Evolutionary conservation across 2,329 filamentous ascomycete genomes (phyloP), one percentile per base, ranked within the genome.

Genomic region (Cercospora zeina): DNA sequence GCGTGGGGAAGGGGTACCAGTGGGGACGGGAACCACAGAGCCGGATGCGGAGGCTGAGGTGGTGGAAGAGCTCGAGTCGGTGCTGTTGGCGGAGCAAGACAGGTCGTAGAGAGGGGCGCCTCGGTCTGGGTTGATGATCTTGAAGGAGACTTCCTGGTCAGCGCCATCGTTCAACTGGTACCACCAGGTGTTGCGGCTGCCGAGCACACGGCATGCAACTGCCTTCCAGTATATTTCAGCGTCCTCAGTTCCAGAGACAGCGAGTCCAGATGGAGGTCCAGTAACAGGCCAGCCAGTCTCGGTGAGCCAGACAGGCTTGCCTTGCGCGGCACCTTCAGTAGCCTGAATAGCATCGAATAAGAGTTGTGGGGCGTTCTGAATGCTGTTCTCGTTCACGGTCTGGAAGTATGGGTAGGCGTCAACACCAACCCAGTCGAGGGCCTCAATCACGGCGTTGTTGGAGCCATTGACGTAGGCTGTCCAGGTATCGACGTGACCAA

Each of bases 341-440:
- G 82, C 80, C 47, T 80, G 76, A 39, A 89, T 79, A 13, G 90
- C 87, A 13, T 83, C 80, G 72, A 87, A 80, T 80, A 96, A 95
- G 55, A 92, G 84, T n/a, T 75, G 70, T 70, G 85, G 84, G 70
- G 82, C 87, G 66, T 87, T 82, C 0, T 80, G 80, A 70, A 96
- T 87, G 69, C 77, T 77, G 79, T 91, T 92, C 71, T 80, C 69
- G 74, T 85, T 80, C 64, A 85, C 87, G 70, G 81, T 83, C 79
- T 96, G 85, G 79, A 87, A 96, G 82, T 92, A 96, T 24, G 90
- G 84, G 75, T 95, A 96, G 13, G 87, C 88, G 74, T 96, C 90
- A 74, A 93, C 85, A 68, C 91, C 91, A 64, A 96, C 77, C 82
- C 86, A 96, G 80, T 96, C 91, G 65, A 83, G 78, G 47, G 84